These are phyloP conservation scores for Calonectria crousiana DNA, from an alignment of 2,329 filamentous ascomycete genomes.

Conservation along the genomic window DNA sequence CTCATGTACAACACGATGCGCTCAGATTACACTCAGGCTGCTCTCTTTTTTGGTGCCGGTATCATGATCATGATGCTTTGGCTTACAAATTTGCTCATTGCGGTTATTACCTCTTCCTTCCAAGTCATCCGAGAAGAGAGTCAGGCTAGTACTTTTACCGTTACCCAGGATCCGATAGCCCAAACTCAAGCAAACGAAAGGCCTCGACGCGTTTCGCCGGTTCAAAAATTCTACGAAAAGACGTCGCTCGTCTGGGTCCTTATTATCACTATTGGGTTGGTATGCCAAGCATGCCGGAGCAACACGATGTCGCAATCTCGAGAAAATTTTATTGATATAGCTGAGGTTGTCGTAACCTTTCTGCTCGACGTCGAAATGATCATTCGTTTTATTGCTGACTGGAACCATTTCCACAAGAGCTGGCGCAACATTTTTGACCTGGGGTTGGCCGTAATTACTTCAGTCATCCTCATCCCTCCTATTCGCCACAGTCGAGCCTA, in stretches of 20 bases:
- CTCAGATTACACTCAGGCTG: slow-evolving; percentile 89
- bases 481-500: slow-evolving; percentile 83
- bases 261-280: slow-evolving; percentile 83
- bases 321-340: slow-evolving; percentile 74
- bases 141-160: slow-evolving; percentile 91
- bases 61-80: slow-evolving; percentile 96
- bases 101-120: slow-evolving; percentile 98
- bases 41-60: slow-evolving; percentile 78
- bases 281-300: slow-evolving; percentile 83
- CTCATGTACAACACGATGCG: slow-evolving; percentile 94
- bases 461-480: slow-evolving; percentile 85
- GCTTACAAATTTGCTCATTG: slow-evolving; percentile 94
- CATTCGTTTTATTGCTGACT: slow-evolving; percentile 82
- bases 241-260: slow-evolving; percentile 83
- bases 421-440: slow-evolving; percentile 86
- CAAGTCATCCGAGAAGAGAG: slow-evolving; percentile 98
- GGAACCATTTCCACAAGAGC: slow-evolving; percentile 81
- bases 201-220: slow-evolving; percentile 51
- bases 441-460: slow-evolving; percentile 82
- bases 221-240: slow-evolving; percentile 82
- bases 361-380: slow-evolving; percentile 85
- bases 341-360: slow-evolving; percentile 82
- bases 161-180: slow-evolving; percentile 68
- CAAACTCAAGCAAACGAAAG: slow-evolving; percentile 54
- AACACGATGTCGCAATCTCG: slow-evolving; percentile 76